phyloP scores from a whole-genome alignment of 1,139 yeast genomes.

The Hansenula lynferdii region DNA sequence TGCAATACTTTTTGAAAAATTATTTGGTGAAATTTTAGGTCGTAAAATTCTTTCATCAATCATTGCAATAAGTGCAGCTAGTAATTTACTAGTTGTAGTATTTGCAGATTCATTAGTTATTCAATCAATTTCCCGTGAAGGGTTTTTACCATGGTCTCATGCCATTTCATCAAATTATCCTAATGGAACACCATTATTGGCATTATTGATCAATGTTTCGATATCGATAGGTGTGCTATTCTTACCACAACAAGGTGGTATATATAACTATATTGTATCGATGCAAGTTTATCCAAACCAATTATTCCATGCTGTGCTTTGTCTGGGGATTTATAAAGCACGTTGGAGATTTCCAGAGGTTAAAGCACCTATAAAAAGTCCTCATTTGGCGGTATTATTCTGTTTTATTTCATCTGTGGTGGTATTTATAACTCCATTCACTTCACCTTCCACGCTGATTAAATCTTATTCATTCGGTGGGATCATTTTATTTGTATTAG shows the following conservation, averaged over 20 bases:
- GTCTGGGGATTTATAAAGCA: constrained; percentile 45
- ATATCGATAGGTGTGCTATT: constrained; percentile 27
- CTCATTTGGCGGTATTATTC: constrained; percentile 9
- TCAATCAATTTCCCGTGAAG: constrained; percentile 59
- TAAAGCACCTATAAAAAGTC: constrained; percentile 43
- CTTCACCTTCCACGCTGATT: constrained; percentile 6
- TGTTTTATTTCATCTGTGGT: constrained; percentile 11
- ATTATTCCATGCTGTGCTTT: constrained; percentile 42
- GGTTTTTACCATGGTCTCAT: constrained; percentile 48
- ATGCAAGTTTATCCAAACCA: constrained; percentile 53
- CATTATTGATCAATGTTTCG: constrained; percentile 29
- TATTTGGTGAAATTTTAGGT: constrained; percentile 49
- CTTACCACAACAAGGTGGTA: constrained; percentile 29
- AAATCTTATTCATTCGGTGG: constrained; percentile 16
- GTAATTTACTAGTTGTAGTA: constrained; percentile 55
- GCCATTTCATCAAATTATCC: constrained; percentile 55
- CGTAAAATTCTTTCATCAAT: constrained; percentile 44
- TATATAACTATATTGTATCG: constrained; percentile 49
- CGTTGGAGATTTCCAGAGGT: constrained; percentile 41
- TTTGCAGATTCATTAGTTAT: constrained; percentile 53
- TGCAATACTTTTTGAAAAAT: constrained; percentile 46
- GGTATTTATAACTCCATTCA: constrained; percentile 12
- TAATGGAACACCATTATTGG: constrained; percentile 47
- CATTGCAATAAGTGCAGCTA: constrained; percentile 55
- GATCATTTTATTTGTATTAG: constrained; percentile 7